Evolutionary conservation across 768 basidiomycete genomes (phyloP), one percentile per base, ranked within the genome.

Genomic region (Tephrocybe rancida): DNA sequence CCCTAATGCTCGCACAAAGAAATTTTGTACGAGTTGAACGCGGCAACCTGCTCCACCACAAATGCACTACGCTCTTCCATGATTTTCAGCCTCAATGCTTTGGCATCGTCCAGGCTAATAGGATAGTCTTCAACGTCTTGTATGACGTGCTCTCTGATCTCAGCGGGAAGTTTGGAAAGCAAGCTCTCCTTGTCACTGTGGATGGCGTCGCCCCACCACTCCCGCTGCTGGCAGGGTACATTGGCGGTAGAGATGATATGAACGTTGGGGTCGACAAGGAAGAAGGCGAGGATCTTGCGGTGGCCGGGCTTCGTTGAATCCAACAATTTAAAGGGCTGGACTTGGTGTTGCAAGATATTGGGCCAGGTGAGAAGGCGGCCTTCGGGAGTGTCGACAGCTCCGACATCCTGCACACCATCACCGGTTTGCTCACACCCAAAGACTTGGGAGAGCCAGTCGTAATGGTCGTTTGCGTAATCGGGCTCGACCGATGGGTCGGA

Each of bases 61-160:
- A 54, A 66, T 8, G 19, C 18, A 39, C 49, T 59, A 41, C 64
- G 44, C 61, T 70, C 67, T 34, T 63, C 39, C 62, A 68, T 66
- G 52, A 70, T 30, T 51, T 61, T 44, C 6, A 57, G n/a, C 44
- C 66, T 53, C 22, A 61, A 18, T 13, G 52, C 45, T 44, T 62
- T 57, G 10, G 66, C 66, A 39, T 62, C 59, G 16, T 61, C 53
- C 42, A 57, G 16, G 9, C 44, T 51, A 16, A 67, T 56, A 18
- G 60, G 60, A 39, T 60, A 58, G 1, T 56, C 56, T 24, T 58
- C 61, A 5, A 57, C 58, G 7, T 56, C 19, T 10, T 47, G 54
- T 34, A 52, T 42, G 38, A 64, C 56, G 27, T 42, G 43, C 37
- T 52, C 48, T 50, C 44, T 45, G 22, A 62, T 35, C 56, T 61